Evolutionary conservation across 805 yeast genomes (phyloP).

Genomic region (Yamadazyma paraphyllophila): DNA sequence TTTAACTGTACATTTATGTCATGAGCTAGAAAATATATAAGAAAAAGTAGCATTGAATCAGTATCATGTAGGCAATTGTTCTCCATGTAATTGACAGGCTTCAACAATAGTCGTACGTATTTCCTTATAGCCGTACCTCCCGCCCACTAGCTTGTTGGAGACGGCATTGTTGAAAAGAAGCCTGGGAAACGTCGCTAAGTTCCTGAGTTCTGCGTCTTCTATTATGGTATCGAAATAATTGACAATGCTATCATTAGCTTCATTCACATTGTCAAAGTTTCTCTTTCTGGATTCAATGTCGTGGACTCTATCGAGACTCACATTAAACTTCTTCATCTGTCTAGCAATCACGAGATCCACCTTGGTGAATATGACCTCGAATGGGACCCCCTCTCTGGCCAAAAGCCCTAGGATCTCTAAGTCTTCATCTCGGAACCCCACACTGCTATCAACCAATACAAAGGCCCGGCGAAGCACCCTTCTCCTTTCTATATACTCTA

Average conservation of each 20-base stretch:
- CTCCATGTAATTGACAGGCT: conserved; percentile 38
- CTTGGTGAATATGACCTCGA: conserved; percentile 76
- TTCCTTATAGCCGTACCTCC: conserved; percentile 54
- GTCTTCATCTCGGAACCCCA: conserved; percentile 63
- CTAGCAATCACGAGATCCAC: conserved; percentile 52
- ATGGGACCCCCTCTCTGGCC: conserved; percentile 56
- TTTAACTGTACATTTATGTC: conserved; percentile 5
- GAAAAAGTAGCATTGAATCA: background rate
- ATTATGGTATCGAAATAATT: conserved; percentile 35
- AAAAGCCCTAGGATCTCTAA: conserved; percentile 49
- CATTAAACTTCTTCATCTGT: conserved; percentile 18
- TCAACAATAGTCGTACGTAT: conserved; percentile 51
- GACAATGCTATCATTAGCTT: conserved; percentile 26
- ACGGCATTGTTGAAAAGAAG: conserved; percentile 55
- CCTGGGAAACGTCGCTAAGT: conserved; percentile 29
- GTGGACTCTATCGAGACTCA: conserved; percentile 9
- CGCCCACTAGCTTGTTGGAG: conserved; percentile 27
- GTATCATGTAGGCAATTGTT: background rate
- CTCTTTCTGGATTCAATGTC: conserved; percentile 2
- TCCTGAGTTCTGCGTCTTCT: conserved; percentile 19
- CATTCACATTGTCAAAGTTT: conserved; percentile 11
- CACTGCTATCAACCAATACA: conserved; percentile 57
- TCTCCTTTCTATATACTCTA: conserved; percentile 59
- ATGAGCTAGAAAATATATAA: conserved; percentile 5
- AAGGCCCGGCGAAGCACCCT: conserved; percentile 56